Evolutionary conservation across 257 asterid species (phyloP).

Genomic region (Lycium ferocissimum): DNA sequence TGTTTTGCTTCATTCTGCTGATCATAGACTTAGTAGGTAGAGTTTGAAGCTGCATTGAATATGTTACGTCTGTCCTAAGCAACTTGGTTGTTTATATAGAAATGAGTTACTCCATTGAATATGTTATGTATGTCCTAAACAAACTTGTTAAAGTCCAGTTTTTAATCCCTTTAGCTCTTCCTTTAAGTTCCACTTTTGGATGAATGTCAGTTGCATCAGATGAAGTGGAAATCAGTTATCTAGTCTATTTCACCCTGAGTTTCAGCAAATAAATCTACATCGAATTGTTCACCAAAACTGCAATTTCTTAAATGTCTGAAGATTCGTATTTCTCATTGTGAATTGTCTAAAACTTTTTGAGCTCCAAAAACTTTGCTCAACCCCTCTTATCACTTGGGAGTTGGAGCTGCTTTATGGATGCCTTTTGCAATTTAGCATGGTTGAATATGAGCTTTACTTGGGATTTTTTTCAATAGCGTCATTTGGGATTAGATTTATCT

Average conservation of each 20-base stretch:
- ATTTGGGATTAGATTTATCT: background rate
- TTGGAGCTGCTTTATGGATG: background rate
- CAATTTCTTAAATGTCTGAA: background rate
- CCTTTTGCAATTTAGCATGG: background rate
- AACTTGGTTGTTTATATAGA: background rate
- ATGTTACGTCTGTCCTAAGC: constrained; percentile 3
- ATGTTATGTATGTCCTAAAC: constrained; percentile 23
- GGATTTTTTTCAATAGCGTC: background rate
- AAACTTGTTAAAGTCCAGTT: background rate
- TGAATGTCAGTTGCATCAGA: background rate
- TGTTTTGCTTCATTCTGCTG: background rate
- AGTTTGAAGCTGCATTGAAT: background rate
- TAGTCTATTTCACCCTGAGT: background rate
- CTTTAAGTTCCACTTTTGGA: constrained; percentile 3
- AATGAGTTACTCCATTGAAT: background rate
- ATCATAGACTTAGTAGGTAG: background rate
- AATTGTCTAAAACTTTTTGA: background rate
- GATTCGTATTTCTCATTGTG: background rate
- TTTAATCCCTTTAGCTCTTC: constrained; percentile 11
- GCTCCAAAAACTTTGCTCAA: background rate
- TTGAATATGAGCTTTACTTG: background rate
- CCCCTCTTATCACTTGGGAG: background rate
- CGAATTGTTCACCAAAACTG: background rate
- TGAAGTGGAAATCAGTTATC: background rate
- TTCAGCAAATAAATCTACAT: background rate